phyloP scores from a whole-genome alignment of 257 asterid species.

The Ajuga chamaepitys region DNA sequence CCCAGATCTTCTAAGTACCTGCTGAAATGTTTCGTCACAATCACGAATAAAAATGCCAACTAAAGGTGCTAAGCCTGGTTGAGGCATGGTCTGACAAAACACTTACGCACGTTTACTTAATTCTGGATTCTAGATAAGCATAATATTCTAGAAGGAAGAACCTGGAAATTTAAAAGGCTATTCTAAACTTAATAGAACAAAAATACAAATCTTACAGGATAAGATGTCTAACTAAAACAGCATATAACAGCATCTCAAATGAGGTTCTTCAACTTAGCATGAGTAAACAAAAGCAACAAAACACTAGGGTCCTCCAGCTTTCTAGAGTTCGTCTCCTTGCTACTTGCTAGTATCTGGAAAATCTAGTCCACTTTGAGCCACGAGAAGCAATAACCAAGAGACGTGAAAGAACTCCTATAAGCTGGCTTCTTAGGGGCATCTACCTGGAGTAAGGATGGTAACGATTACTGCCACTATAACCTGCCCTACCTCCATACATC shows the following conservation, averaged over 20 bases:
- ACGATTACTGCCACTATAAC: conserved; percentile 88
- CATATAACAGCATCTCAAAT: conserved; percentile 15
- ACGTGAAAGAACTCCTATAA: conserved; percentile 53
- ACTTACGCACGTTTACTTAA: conserved; percentile 1
- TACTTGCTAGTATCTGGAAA: conserved; percentile 56
- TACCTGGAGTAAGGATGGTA: conserved; percentile 93
- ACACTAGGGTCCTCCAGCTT: conserved; percentile 46
- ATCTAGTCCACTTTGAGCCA: conserved; percentile 48
- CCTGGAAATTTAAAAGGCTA: conserved; percentile 14
- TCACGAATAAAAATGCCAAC: neutral
- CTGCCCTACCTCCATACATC: conserved; percentile 86
- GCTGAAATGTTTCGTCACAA: neutral
- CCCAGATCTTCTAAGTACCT: neutral
- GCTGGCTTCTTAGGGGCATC: conserved; percentile 55
- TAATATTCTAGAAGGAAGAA: neutral
- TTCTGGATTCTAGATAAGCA: conserved; percentile 15
- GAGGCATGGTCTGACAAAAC: neutral
- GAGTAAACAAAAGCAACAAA: conserved; percentile 13
- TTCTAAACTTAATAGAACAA: conserved; percentile 17
- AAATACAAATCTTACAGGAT: conserved; percentile 25
- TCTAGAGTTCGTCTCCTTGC: conserved; percentile 56
- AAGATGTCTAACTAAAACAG: conserved; percentile 31
- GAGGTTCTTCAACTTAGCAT: conserved; percentile 22
- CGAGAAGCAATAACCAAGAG: conserved; percentile 49
- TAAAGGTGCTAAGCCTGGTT: conserved; percentile 10